Percentiles rank a stretch among this genome's conserved stretches.
These are phyloP conservation scores for Limnanthes douglasii DNA, from an alignment of 345 rosid species.

Conservation along the genomic window DNA sequence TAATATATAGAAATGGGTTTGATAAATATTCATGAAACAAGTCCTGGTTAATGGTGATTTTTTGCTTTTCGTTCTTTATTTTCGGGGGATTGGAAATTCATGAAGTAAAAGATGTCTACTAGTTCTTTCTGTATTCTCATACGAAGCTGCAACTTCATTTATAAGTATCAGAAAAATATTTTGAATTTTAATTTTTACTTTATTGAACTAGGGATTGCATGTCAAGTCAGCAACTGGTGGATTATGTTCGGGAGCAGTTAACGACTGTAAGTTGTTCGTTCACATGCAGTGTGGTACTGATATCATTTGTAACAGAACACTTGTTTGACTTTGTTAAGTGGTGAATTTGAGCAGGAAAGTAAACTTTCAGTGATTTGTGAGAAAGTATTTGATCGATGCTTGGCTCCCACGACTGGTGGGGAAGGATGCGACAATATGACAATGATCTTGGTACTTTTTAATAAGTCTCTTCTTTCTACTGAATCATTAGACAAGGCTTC, in stretches of 20 bases:
- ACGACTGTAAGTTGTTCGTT: constrained; percentile 15
- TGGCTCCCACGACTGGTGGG: constrained; percentile 73
- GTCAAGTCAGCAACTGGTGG: constrained; percentile 78
- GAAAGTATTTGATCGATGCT: constrained; percentile 68
- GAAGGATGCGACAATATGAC: constrained; percentile 99
- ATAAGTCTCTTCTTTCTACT: constrained; percentile 16
- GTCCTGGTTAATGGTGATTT: too few species aligned
- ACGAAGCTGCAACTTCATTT: neutral
- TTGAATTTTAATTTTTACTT: constrained; percentile 1
- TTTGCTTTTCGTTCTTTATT: too few species aligned
- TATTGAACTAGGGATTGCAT: constrained; percentile 54
- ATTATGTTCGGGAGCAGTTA: constrained; percentile 49
- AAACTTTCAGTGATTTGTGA: constrained; percentile 71
- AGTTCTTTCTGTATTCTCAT: neutral
- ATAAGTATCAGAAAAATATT: neutral
- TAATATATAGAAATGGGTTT: too few species aligned
- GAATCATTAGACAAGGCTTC: too few species aligned
- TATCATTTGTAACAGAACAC: constrained; percentile 4
- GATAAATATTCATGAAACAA: too few species aligned
- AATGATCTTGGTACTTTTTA: constrained; percentile 77
- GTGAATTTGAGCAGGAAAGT: constrained; percentile 39
- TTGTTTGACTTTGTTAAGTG: neutral
- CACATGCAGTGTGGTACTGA: neutral
- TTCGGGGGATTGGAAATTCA: too few species aligned
- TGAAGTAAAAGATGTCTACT: neutral